Evolutionary conservation across 768 basidiomycete species (phyloP), one percentile per base, ranked within the genome.

Genomic region (Lactifluus pinguis): DNA sequence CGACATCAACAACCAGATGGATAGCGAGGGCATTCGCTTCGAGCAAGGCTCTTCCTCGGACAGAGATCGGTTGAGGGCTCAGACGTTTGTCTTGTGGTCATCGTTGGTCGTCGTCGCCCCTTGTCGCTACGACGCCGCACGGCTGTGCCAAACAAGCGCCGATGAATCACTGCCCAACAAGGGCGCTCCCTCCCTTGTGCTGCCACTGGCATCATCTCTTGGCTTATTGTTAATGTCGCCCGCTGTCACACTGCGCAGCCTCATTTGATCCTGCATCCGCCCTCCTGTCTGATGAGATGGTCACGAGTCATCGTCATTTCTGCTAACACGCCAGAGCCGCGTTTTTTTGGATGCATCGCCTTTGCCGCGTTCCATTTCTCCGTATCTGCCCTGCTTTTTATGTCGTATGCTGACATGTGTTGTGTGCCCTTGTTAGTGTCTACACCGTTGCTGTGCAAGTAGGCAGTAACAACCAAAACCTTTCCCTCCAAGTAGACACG

Each of bases 401-500:
- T 44, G 29, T 13, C 11, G 57, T 17, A 36, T 42, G 42, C 57
- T 57, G 65, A 14, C 36, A 6, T 51, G 10, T 34, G 32, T 32
- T 53, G 6, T n/a, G 6, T 14, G 4, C 36, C 45, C 54, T 19
- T 42, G 50, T 8, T 6, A 90, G 88, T 30, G 77, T 80, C 5
- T 90, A 91, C 69, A 83, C 83, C 2, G 70, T 88, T n/a, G 76
- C 82, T 4, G 73, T 86, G 5, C 71, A 68, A 19, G 74, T 89
- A 25, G 87, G 89, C 11, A 55, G 70, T 7, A 71, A 69, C 9
- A 68, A 68, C 36, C 79, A 86, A 57, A 77, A 76, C 25, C 72
- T 86, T 25, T 83, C 80, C 6, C 72, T 91, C 2, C 88, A 90
- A 68, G 79, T 92, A 41, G 89, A 92, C 66, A 89, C 86, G 0